Evolutionary conservation across 257 asterid species (phyloP), one percentile per base, ranked within the genome.

Genomic region (Gardenia jasminoides): DNA sequence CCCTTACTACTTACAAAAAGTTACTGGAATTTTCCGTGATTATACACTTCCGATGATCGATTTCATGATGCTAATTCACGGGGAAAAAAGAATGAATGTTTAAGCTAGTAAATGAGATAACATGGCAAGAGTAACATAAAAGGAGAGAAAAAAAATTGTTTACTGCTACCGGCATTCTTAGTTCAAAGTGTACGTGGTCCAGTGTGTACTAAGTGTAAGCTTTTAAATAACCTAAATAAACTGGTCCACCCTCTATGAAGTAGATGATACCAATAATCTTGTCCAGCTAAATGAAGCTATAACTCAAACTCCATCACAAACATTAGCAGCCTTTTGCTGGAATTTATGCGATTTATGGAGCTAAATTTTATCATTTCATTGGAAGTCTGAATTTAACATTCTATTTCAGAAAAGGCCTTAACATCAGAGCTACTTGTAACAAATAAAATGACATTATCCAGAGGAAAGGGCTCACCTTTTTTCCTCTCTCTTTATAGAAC

Each of bases 241-340:
- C 81, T 89, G 97, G 97, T 92, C 97, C 97, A 85, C 88, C 83
- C 75, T 87, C 89, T 88, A 83, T 68, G 68, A 82, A 71, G 84
- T 82, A 81, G 83, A 82, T 84, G 83, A 85, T 80, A 48, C 81
- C 88, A 84, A 87, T 86, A 67, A 88, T 88, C 89, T 82, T 86
- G 58, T 79, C 85, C 88, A 85, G 69, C 83, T 69, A 80, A 80
- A 52, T 65, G 58, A 65, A 67, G 67, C 65, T 67, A 76, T 70
- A 68, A 70, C 26, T 61, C 56, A 75, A 28, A 82, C 67, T 78
- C 79, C 75, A 87, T 84, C 90, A 82, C 86, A 77, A 77, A 78
- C 74, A 74, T 83, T 76, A 61, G 65, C 67, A 77, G 83, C 65
- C 50, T 20, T 66, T 66, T 77, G 64, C 67, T 10, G 41, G 16